Conservation (phyloP, 495 filamentous ascomycete genomes). For the Glonium stellatum region DNA sequence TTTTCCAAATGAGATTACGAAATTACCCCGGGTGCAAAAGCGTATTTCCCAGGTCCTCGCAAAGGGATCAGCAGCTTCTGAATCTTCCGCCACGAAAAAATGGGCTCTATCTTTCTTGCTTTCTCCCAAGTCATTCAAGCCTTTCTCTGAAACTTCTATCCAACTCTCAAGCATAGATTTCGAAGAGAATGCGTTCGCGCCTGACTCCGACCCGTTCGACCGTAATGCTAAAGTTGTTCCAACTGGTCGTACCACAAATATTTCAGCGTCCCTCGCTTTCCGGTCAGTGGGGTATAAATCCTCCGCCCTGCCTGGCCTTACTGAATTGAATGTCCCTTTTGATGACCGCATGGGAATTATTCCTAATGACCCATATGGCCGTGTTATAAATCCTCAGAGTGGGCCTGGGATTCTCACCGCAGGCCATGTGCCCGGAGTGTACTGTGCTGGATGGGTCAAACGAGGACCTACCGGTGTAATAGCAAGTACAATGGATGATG, state of each 20-base stretch:
- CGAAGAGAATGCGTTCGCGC: slow-evolving; percentile 50
- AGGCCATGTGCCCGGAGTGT: slow-evolving; percentile 65
- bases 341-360: slow-evolving; percentile 66
- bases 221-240: slow-evolving; percentile 47
- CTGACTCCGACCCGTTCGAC: slow-evolving; percentile 44
- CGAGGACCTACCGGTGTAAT: slow-evolving; percentile 92
- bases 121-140: slow-evolving; percentile 62
- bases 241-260: slow-evolving; percentile 37
- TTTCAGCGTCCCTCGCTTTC: slow-evolving; percentile 66
- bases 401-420: slow-evolving; percentile 27
- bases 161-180: slow-evolving; percentile 59
- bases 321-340: slow-evolving; percentile 73
- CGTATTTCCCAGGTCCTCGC: slow-evolving; percentile 72
- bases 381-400: slow-evolving; percentile 47
- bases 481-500: slow-evolving; percentile 92
- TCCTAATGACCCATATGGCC: slow-evolving; percentile 74
- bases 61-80: slow-evolving; percentile 56
- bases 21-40: slow-evolving; percentile 63
- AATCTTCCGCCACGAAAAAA: slow-evolving; percentile 47
- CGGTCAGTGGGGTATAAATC: slow-evolving; percentile 90
- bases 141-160: slow-evolving; percentile 39
- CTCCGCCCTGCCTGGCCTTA: slow-evolving; percentile 64
- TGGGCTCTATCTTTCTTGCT: slow-evolving; percentile 83
- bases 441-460: slow-evolving; percentile 96
- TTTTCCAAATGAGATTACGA: slow-evolving; percentile 50